Base-by-base conservation (phyloP, 768 basidiomycete genomes). In the Lyophyllum atratum region DNA sequence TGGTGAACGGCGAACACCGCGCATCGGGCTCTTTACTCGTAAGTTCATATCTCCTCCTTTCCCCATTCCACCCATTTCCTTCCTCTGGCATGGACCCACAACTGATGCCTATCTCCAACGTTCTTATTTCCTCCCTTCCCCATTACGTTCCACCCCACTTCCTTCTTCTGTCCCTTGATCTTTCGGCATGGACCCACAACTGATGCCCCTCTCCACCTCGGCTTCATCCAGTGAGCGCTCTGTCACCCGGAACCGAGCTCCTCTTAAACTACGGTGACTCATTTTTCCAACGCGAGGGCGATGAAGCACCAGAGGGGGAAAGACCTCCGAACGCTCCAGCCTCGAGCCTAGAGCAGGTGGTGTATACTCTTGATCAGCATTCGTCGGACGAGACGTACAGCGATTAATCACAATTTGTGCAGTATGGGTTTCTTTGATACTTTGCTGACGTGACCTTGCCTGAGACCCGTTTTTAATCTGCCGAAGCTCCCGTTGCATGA, bases 1-100 rank as follows among this genome's bases (percentile, higher is more conserved):
- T 85, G 33, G 85, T 90, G 3, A 83, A 87, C 56, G 86, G 85
- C 2, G 84, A 89, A 54, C 84, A 87, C 49, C 79, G 87, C n/a
- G n/a, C 15, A 86, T 90, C 52, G 86, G 82, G 2, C 72, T 92
- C 3, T 85, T 74, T 54, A 81, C 86, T 2, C 55, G 86, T 86
- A 56, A 70, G 81, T 69, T 4, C 31, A 11, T 15, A 26, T 39
- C 25, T 31, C 28, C 22, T 21, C 37, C 17, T 29, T 58, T n/a
- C 53, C 56, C 10, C 19, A 31, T 42, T n/a, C n/a, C n/a, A n/a
- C 49, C 45, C 10, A 15, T 45, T 55, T 15, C 34, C 34, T 37
- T 31, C 11, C 29, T 31, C 15, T 15, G 34, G 4, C 14, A 37
- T 37, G 34, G 34, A 37, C 34, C 34, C 29, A 11, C 29, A 14